phyloP scores from a whole-genome alignment of 2,329 filamentous ascomycete genomes.

The Verticillium tricorpus region DNA sequence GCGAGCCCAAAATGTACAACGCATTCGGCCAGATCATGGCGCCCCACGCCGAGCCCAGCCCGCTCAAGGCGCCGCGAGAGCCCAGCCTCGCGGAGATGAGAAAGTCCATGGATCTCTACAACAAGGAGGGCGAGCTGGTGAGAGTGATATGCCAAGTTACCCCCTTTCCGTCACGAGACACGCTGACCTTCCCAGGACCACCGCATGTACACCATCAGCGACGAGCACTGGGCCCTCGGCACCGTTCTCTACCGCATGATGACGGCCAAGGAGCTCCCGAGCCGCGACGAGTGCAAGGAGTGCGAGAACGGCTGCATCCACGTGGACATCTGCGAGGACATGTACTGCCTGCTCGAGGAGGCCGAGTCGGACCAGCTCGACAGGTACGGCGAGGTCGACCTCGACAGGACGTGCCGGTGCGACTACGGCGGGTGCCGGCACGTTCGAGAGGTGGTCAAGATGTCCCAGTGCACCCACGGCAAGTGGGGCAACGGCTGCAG shows the following conservation, averaged over 20 bases:
- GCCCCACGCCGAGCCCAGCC: neutral
- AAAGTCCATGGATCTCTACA: conserved; percentile 8
- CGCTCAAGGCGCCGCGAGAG: neutral
- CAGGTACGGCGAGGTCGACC: neutral
- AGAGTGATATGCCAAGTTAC: neutral
- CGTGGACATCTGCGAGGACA: conserved; percentile 9
- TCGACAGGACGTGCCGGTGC: conserved; percentile 14
- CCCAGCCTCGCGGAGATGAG: conserved; percentile 3
- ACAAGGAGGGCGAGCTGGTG: conserved; percentile 3
- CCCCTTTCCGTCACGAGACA: neutral
- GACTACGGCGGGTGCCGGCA: conserved; percentile 18
- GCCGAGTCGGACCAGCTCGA: neutral
- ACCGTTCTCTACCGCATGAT: conserved; percentile 37
- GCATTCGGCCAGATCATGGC: conserved; percentile 6
- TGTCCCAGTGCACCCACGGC: neutral
- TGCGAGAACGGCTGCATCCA: conserved; percentile 21
- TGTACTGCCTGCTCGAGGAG: conserved; percentile 2
- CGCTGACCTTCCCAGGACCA: conserved; percentile 14
- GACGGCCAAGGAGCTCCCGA: conserved; percentile 22
- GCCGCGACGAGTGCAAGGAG: conserved; percentile 21
- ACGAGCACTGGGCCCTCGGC: conserved; percentile 34
- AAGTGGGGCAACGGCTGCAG: conserved; percentile 7
- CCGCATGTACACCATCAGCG: conserved; percentile 28
- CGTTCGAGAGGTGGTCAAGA: conserved; percentile 1
- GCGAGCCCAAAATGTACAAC: conserved; percentile 2